Percentiles rank a stretch among this genome's conserved stretches.
Evolutionary conservation across 140 eudicot species (phyloP).

Genomic region (Bidens hawaiensis): DNA sequence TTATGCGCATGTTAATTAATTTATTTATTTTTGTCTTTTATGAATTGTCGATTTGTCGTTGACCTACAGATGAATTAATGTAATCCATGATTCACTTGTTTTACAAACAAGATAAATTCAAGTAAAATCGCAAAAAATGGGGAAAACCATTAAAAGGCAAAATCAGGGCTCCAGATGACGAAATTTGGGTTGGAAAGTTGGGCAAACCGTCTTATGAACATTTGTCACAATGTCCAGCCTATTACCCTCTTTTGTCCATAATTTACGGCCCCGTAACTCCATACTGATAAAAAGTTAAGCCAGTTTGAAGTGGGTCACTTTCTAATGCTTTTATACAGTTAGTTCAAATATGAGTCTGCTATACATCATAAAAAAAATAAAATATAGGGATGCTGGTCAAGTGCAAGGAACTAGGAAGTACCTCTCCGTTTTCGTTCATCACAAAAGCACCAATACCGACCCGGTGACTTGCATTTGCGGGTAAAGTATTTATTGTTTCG

Average conservation of each 20-base stretch:
- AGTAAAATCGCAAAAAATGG: not conserved
- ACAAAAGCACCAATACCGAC: slow-evolving; percentile 87
- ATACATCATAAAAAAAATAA: not conserved
- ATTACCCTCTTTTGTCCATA: not conserved
- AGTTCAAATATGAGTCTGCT: not conserved
- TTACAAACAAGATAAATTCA: not conserved
- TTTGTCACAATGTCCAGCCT: not conserved
- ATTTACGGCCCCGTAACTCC: not conserved
- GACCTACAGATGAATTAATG: too few relatives aligned
- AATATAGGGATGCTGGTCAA: not conserved
- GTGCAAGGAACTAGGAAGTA: slow-evolving; percentile 17
- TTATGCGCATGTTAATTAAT: too few relatives aligned
- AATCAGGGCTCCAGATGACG: not conserved
- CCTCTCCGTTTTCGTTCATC: slow-evolving; percentile 68
- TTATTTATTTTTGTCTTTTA: too few relatives aligned
- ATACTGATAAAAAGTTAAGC: not conserved
- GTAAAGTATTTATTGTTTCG: slow-evolving; percentile 54
- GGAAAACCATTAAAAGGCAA: not conserved
- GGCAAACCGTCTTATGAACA: not conserved
- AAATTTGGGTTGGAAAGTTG: not conserved
- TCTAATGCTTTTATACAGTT: not conserved
- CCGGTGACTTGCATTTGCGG: slow-evolving; percentile 79
- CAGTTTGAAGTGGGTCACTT: not conserved
- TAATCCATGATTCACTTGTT: not conserved
- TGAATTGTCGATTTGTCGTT: too few relatives aligned